phyloP scores from a whole-genome alignment of 257 asterid species.

The Scutellaria baicalensis region DNA sequence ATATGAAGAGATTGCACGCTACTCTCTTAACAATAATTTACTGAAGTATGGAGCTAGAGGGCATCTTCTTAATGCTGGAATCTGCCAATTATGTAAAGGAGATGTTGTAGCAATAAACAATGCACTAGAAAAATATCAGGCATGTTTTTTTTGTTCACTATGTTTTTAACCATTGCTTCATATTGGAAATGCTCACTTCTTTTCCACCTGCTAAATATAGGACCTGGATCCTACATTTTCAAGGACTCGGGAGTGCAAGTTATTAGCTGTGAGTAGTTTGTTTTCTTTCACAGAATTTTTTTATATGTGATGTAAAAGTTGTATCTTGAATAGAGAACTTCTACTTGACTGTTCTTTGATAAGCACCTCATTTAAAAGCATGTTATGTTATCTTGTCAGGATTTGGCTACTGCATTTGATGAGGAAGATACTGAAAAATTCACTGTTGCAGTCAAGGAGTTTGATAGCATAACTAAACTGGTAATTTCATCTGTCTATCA shows the following conservation, averaged over 20 bases:
- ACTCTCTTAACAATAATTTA: conserved; percentile 25
- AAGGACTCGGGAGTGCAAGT: conserved; percentile 32
- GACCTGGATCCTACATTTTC: conserved; percentile 44
- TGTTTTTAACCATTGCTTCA: not conserved
- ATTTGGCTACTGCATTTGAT: conserved; percentile 39
- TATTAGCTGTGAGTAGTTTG: conserved; percentile 25
- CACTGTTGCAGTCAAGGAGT: conserved; percentile 34
- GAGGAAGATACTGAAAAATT: conserved; percentile 34
- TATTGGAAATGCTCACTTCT: not conserved
- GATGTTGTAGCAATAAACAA: conserved; percentile 32
- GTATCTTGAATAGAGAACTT: not conserved
- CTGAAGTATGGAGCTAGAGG: conserved; percentile 36
- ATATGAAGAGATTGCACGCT: conserved; percentile 31
- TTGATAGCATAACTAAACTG: conserved; percentile 32
- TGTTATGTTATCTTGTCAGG: conserved; percentile 15
- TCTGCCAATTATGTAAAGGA: conserved; percentile 36
- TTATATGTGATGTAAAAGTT: not conserved
- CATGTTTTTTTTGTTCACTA: not conserved
- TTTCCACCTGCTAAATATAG: conserved; percentile 12
- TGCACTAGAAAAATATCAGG: conserved; percentile 43
- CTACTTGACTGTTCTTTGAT: not conserved
- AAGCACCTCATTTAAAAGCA: not conserved
- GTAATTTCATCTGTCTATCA: conserved; percentile 3
- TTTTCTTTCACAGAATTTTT: not conserved
- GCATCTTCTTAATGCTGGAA: conserved; percentile 39